Evolutionary conservation across 169 alveolate genomes (phyloP), one percentile per base, ranked within the genome.

Genomic region (Plasmodium fragile): DNA sequence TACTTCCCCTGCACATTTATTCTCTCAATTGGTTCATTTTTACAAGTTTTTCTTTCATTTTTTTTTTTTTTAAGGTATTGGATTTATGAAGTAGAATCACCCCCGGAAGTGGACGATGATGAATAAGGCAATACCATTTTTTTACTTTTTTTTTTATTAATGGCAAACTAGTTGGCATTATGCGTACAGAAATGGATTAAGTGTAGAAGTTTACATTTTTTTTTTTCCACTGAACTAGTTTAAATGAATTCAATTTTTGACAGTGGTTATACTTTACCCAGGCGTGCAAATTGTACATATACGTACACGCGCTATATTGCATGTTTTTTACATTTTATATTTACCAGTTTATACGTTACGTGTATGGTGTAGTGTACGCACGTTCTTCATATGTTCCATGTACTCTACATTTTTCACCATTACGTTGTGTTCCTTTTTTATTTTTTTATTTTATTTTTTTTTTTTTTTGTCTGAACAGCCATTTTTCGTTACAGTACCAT

Each of bases 11-110:
- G 43, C 53, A 32, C 53, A 73, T 34, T 73, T 34, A 73, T 34
- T 13, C 53, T 16, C 59, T 25, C 36, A 13, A 73, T 11, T 6
- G 36, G 16, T 28, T 16, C 30, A 18, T 34, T 49, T 41, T n/a
- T 43, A 22, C 78, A 59, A 65, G 8, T 1, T 22, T 70, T 82
- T 25, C 70, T 59, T 85, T 32, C 69, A n/a, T 34, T 18, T 71
- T 69, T 28, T 28, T 81, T 73, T 81, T 16, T 81, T 73, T 81
- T 34, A 83, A 95, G 97, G 97, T 97, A 97, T 83, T 97, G 98
- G 98, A 96, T 97, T 11, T 97, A 97, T 95, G 98, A 97, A 83
- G 98, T 97, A 49, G 98, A 97, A 75, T 96, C 98, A 11, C 98
- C 98, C 3, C 96, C 97, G n/a, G 96, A 95, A 36, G 96, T 93